phyloP scores from a whole-genome alignment of 352 stramenopile genomes.

The Sclerospora graminicola region DNA sequence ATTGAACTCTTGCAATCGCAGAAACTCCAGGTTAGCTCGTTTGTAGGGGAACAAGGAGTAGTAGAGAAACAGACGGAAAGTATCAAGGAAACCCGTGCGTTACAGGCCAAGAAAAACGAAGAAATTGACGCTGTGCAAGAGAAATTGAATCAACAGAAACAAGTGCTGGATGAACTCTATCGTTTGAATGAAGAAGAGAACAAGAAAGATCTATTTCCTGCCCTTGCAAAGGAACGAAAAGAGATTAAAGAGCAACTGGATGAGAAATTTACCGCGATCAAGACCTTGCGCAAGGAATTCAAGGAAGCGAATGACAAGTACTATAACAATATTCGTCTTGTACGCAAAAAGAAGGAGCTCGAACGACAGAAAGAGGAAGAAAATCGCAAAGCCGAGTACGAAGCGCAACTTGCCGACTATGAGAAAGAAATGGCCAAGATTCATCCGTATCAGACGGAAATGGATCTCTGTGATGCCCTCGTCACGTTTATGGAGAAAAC shows the following conservation, averaged over 20 bases:
- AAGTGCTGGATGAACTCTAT: conserved; percentile 83
- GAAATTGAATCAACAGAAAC: conserved; percentile 86
- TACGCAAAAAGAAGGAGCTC: conserved; percentile 80
- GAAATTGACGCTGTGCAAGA: conserved; percentile 91
- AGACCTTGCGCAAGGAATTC: conserved; percentile 83
- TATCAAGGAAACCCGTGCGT: conserved; percentile 64
- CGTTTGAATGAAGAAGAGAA: conserved; percentile 86
- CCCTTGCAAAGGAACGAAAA: conserved; percentile 79
- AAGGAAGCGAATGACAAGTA: conserved; percentile 91
- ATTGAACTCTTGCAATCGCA: conserved; percentile 88
- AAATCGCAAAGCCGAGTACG: conserved; percentile 75
- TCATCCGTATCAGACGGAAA: conserved; percentile 94
- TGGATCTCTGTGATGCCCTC: conserved; percentile 92
- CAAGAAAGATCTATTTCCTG: conserved; percentile 76
- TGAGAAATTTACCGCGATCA: conserved; percentile 80
- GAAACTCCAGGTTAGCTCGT: conserved; percentile 82
- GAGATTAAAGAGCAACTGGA: conserved; percentile 89
- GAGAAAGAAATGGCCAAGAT: conserved; percentile 94
- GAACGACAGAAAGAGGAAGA: conserved; percentile 79
- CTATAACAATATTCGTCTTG: conserved; percentile 85
- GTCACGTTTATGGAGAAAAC: conserved; percentile 88
- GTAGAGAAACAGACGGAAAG: conserved; percentile 75
- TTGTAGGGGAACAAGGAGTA: conserved; percentile 72
- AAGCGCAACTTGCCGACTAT: conserved; percentile 94
- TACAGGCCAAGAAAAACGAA: conserved; percentile 87